Evolutionary conservation across 2,329 filamentous ascomycete genomes (phyloP), one percentile per base, ranked within the genome.

Genomic region (Trichoderma sp.): DNA sequence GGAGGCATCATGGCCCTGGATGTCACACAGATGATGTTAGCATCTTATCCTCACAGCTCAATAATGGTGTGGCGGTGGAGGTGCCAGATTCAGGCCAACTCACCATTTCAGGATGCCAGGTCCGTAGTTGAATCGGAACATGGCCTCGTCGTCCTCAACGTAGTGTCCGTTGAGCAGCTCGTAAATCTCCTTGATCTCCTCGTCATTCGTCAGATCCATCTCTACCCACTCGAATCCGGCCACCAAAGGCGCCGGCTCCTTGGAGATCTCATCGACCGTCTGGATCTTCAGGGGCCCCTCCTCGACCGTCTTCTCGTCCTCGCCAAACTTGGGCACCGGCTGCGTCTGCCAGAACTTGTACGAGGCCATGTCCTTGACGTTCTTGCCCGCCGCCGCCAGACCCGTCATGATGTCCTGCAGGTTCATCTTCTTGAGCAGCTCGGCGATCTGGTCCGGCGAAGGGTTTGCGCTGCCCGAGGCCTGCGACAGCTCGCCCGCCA

Each of bases 281-380:
- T 95, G 92, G 20, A 91, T 84, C 82, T 91, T 92, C 79, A 99
- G 93, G 0, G 95, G 94, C 0, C 96, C 96, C 77, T 98, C 95
- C 74, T 90, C 85, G 63, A 90, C 82, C 66, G 87, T 84, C 62
- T 85, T 82, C 15, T 78, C 76, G 72, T 85, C 81, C 80, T 91
- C 85, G 77, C 88, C 91, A 78, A 98, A 97, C 78, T 91, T 91
- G 65, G 93, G 93, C 72, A 99, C 96, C 1, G 96, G 96, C 82
- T 99, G 96, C 61, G 96, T 99, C 81, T 94, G 91, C 96, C 96
- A 99, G 85, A 99, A 99, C 83, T 97, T 98, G 87, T 98, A 98
- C 72, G 91, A 93, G 7, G 92, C 94, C 94, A 98, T 97, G 79
- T 98, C 95, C 85, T 97, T 98, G 76, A 90, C 91, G 78, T 97